A percentile compares a stretch with the other conserved stretches of the same genome.
Conservation (phyloP, 2,329 filamentous ascomycete species). For the Aspergillus ochraceus region DNA sequence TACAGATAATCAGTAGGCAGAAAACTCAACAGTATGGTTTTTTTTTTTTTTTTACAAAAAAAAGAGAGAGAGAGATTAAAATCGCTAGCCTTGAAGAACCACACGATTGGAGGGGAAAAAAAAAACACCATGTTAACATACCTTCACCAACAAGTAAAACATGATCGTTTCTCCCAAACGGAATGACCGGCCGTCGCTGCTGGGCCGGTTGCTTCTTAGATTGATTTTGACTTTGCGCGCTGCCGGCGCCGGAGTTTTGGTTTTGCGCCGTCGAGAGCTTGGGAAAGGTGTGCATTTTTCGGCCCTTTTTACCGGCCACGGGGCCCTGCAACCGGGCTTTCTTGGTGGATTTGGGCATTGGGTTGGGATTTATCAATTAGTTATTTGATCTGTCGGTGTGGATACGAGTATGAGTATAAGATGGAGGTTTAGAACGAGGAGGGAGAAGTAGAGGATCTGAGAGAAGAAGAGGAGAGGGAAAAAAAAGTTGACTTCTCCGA, state of each 20-base stretch:
- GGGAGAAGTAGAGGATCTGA: neutral
- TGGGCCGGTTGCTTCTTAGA: constrained; percentile 15
- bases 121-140: constrained; percentile 21
- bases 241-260: neutral
- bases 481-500: neutral
- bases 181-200: constrained; percentile 36
- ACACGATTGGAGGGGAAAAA: too few relatives aligned
- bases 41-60: too few relatives aligned
- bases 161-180: constrained; percentile 43
- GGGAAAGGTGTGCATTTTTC: constrained; percentile 31
- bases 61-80: too few relatives aligned
- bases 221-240: neutral
- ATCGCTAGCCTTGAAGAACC: too few relatives aligned
- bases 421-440: neutral
- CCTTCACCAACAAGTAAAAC: constrained; percentile 48
- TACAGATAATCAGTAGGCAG: constrained; percentile 15
- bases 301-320: constrained; percentile 13
- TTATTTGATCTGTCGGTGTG: too few relatives aligned
- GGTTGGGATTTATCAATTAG: neutral
- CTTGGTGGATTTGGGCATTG: constrained; percentile 27
- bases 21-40: neutral
- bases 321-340: constrained; percentile 15
- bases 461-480: neutral
- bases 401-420: too few relatives aligned
- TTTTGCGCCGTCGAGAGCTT: constrained; percentile 22